These are phyloP conservation scores for Fusarium compactum DNA, from an alignment of 2,329 filamentous ascomycete species.

Conservation along the genomic window DNA sequence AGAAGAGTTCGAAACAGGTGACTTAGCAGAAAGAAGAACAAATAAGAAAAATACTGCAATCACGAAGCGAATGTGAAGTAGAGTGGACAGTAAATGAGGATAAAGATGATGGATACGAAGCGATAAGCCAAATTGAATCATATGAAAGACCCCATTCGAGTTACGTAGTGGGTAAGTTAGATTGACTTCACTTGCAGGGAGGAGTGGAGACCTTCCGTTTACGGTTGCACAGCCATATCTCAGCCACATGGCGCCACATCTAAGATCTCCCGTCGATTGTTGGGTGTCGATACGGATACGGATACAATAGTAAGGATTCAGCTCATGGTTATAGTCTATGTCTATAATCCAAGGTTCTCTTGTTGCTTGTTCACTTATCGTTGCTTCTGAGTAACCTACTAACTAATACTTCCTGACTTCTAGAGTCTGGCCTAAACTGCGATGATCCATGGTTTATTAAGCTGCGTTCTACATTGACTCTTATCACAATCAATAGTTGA, in stretches of 20 bases:
- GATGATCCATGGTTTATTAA: neutral
- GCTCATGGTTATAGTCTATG: neutral
- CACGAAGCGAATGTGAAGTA: conserved; percentile 25
- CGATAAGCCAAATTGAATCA: conserved; percentile 34
- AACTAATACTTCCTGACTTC: neutral
- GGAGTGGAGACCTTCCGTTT: conserved; percentile 22
- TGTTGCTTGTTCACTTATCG: neutral
- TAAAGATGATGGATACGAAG: conserved; percentile 26
- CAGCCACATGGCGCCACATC: conserved; percentile 26
- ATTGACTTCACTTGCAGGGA: conserved; percentile 26
- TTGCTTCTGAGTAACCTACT: neutral
- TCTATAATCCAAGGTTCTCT: neutral
- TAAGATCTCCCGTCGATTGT: neutral
- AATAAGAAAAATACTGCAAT: neutral
- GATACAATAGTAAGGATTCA: neutral
- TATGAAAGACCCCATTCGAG: conserved; percentile 24
- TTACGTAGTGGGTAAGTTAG: conserved; percentile 3
- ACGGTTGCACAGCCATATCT: conserved; percentile 5
- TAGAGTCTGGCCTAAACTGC: neutral
- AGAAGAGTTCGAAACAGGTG: neutral
- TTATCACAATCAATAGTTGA: neutral
- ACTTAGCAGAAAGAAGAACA: neutral
- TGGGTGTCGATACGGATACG: neutral
- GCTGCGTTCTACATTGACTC: neutral
- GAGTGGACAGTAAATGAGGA: conserved; percentile 1